A percentile compares a stretch with the other conserved stretches of the same genome.
Conservation (phyloP, 345 rosid genomes). For the Lumnitzera racemosa region DNA sequence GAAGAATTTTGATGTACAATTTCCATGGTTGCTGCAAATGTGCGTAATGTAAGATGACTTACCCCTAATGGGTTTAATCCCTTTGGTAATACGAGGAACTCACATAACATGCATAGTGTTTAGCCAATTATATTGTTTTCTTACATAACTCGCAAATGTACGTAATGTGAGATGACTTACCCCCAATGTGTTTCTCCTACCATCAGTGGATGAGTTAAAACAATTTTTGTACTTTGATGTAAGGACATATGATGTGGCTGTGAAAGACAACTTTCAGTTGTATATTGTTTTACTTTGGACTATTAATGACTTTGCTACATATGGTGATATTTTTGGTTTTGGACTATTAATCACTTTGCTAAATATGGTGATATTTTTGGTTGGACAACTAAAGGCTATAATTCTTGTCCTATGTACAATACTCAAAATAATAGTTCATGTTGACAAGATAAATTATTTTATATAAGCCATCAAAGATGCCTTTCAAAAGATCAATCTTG, state of each 20-base stretch:
- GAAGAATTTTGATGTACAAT: neutral
- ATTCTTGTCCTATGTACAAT: neutral
- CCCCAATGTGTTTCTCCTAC: neutral
- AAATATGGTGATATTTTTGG: neutral
- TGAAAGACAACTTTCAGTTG: neutral
- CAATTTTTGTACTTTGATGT: neutral
- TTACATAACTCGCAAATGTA: too few relatives aligned
- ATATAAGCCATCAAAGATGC: neutral
- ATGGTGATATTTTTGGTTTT: neutral
- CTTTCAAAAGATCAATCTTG: neutral
- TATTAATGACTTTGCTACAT: neutral
- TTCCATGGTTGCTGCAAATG: neutral
- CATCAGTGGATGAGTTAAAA: neutral
- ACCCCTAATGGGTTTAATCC: constrained; percentile 7
- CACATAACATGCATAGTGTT: neutral
- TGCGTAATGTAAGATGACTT: constrained; percentile 2
- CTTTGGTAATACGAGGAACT: neutral
- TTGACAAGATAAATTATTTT: neutral
- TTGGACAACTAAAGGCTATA: neutral
- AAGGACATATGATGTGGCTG: neutral
- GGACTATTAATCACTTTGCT: neutral
- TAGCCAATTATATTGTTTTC: neutral
- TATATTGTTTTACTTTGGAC: neutral
- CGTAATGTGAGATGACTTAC: too few relatives aligned
- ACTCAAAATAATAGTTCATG: too few relatives aligned